Conservation (phyloP, 306 rosid species). For the Ochetophila trinervis region DNA sequence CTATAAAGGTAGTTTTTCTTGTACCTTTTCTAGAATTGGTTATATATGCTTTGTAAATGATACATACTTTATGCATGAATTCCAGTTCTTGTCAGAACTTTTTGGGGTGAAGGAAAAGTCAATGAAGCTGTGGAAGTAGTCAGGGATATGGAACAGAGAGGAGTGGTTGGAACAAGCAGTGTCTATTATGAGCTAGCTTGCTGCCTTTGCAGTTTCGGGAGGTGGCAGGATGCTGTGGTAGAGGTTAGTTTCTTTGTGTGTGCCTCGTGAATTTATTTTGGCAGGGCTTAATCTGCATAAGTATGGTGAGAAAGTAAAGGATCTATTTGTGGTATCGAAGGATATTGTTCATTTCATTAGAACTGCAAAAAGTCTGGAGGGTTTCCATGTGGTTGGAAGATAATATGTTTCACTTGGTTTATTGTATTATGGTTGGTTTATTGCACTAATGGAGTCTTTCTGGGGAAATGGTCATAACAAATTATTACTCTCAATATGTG, state of each 20-base stretch:
- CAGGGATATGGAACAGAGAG: conserved; percentile 83
- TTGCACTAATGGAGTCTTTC: background rate
- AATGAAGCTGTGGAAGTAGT: conserved; percentile 74
- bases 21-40: conserved; percentile 26
- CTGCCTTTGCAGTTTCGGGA: conserved; percentile 82
- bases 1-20: conserved; percentile 62
- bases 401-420: background rate
- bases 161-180: conserved; percentile 67
- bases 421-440: conserved; percentile 1
- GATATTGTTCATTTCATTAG: background rate
- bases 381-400: background rate
- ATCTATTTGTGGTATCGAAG: background rate
- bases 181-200: conserved; percentile 85
- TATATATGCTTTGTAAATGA: conserved; percentile 27
- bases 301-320: background rate
- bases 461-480: background rate
- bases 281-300: background rate
- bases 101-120: conserved; percentile 77
- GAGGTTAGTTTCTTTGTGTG: conserved; percentile 49
- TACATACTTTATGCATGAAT: conserved; percentile 17
- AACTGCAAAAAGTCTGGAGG: conserved; percentile 1
- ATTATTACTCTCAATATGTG: background rate
- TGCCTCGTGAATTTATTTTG: background rate
- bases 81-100: conserved; percentile 76
- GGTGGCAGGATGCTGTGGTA: conserved; percentile 80